Base-by-base conservation (phyloP, 129 eudicot genomes). In the Tanacetum coccineum region DNA sequence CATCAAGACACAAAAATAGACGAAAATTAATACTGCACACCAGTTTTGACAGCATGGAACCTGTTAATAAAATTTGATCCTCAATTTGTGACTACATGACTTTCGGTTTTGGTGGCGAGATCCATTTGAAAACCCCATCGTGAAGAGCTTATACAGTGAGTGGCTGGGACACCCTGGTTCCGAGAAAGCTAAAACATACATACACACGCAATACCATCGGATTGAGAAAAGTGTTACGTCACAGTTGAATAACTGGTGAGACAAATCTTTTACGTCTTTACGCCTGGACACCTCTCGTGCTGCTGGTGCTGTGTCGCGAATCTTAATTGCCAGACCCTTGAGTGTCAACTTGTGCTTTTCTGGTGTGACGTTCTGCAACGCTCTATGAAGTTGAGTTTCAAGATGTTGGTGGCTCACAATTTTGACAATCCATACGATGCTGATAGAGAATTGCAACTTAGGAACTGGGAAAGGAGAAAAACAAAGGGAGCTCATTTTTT, bases 101-200 rank as follows among this genome's bases (percentile, higher is more conserved):
- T 47, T 4, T 71, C 74, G 98, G 83, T 91, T 42, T 47, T 75
- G 78, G 87, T 74, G 3, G 80, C 79, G n/a, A 44, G 85, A 88
- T 79, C 98, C 96, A 9, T 93, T 82, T 54, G 73, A 81, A 36
- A 93, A 93, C 63, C 86, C 87, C 1, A 75, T 85, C 7, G 83
- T 77, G 18, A 84, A 79, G 57, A 76, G 72, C 17, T 72, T 93
- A 60, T 93, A 86, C 11, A 67, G 70, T 0, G 91, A 86, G 76
- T 93, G 96, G 95, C 87, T 93, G 28, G 92, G 78, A 36, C 74
- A 82, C 49, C 95, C 98, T 15, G 96, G 98, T 59, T 93, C 98
- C 5, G 95, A 82, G 76, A 83, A 76, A 68, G 89, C 98, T 7
- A 93, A 88, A 81, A 64, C 15, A 67, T 63, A 80, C 64, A 5